Evolutionary conservation across 768 basidiomycete genomes (phyloP), one percentile per base, ranked within the genome.

Genomic region (Termitomyces sp.): DNA sequence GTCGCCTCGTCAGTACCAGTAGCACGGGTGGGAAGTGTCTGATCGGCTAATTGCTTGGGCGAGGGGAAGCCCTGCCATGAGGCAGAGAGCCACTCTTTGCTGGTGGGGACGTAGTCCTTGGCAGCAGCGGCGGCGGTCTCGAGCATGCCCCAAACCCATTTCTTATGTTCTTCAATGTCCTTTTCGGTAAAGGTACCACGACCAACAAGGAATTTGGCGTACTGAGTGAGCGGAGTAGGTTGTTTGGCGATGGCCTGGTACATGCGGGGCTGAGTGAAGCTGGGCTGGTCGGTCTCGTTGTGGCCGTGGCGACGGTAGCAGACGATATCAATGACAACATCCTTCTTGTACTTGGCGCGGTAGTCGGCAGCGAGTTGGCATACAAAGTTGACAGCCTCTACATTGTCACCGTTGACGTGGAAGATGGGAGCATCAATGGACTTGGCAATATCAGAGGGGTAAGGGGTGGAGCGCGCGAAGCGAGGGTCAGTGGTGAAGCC

Each of bases 291-390:
- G 10, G 94, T 98, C 74, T 99, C 97, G 72, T 99, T 99, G 76
- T 99, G 97, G n/a, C 97, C 97, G 69, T 98, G 86, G 55, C 94
- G 93, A 62, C 97, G 91, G 78, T 98, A 99, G 76, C 97, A 99
- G 57, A 99, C 95, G 57, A 99, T 93, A 72, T 99, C 96, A 60
- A 99, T 76, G 66, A 99, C 96, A 61, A 99, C 96, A 70, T 99
- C 97, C 78, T 92, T 95, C 82, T 96, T 97, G 82, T 87, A 99
- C 75, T 94, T 96, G 63, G 96, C 94, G 51, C 96, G 88, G 76
- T 93, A 99, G 71, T 99, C 96, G 32, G 96, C 96, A 28, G 96
- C 97, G 56, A 99, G 87, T 67, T 96, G 94, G 75, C 93, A 96
- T 41, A 99, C 96, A 68, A 95, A 99, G 71, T 92, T 98, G 71